phyloP scores from a whole-genome alignment of 1,284 basidiomycete genomes.

The Rhodotorula sp. region DNA sequence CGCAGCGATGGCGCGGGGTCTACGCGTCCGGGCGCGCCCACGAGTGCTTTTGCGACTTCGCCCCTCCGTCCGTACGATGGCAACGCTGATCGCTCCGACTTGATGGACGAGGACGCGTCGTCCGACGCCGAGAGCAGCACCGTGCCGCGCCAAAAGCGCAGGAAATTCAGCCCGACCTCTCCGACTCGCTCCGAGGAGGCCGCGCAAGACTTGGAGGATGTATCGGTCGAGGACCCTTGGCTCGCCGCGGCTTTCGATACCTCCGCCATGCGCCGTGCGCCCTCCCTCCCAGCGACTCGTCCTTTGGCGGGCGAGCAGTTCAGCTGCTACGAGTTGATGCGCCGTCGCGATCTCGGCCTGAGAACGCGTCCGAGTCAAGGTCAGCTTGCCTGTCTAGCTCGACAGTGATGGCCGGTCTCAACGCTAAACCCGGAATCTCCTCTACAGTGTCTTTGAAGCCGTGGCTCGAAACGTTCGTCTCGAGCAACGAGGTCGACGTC shows the following conservation, averaged over 20 bases:
- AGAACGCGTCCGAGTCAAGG: not conserved
- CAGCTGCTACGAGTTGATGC: slow-evolving; percentile 20
- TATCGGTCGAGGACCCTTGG: not conserved
- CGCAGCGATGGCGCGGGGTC: slow-evolving; percentile 10
- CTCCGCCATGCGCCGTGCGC: not conserved
- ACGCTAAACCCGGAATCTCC: not conserved
- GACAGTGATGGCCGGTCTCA: not conserved
- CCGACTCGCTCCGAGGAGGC: not conserved
- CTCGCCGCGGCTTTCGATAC: slow-evolving; percentile 5
- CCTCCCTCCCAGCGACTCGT: slow-evolving; percentile 8
- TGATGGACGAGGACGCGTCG: slow-evolving; percentile 5
- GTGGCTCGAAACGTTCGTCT: slow-evolving; percentile 29
- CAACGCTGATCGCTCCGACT: slow-evolving; percentile 11
- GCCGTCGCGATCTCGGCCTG: slow-evolving; percentile 27
- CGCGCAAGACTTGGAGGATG: not conserved
- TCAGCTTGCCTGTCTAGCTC: slow-evolving; percentile 14
- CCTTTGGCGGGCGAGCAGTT: slow-evolving; percentile 11
- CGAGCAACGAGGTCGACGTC: slow-evolving; percentile 41
- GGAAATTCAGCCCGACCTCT: not conserved
- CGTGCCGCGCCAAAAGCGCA: not conserved
- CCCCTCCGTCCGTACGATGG: slow-evolving; percentile 20
- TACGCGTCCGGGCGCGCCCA: not conserved
- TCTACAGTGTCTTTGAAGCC: slow-evolving; percentile 28
- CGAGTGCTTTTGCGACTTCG: slow-evolving; percentile 14
- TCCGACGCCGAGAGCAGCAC: not conserved